Base-by-base conservation (phyloP, 1,139 yeast genomes). In the Wickerhamomyces sp. region DNA sequence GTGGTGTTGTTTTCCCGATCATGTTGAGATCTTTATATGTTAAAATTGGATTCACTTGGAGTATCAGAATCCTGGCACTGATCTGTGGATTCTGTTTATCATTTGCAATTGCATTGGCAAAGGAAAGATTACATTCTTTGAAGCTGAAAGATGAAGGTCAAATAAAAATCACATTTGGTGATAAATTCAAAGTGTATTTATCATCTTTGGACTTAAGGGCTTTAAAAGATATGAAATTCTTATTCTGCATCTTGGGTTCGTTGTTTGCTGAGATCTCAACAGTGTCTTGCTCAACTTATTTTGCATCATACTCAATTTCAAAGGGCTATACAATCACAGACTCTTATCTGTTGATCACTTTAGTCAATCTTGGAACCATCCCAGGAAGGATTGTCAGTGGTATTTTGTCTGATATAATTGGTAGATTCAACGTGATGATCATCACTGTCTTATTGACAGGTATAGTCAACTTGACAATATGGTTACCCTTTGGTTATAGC, bases 1-100 rank as follows among this genome's bases (percentile, higher is more conserved):
- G 91, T 15, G 87, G 87, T 41, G 73, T 80, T 30, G 65, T 79
- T 1, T 78, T 80, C 59, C 84, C 89, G 2, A 61, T 82, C 32
- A 70, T 81, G 75, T 68, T 83, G 46, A 73, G 82, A 54, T 63
- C 68, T 36, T 64, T 81, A 42, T 80, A 78, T 56, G 67, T 62
- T 2, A 55, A 62, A 30, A 67, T 77, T 27, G 88, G 88, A 0
- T 82, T 70, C 57, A 66, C 65, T 33, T 79, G 85, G 80, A 79
- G 84, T 3, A 68, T 81, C 44, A 67, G 86, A 45, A 66, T 75
- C 7, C 60, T 81, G 51, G 82, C 78, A 0, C 74, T 79, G 46
- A 64, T 79, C 29, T 72, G 79, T 50, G 60, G 78, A n/a, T 65
- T 61, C 1, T 55, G 68, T 40, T 67, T 77, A 61, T 36, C 56